A percentile compares a stretch with the other conserved stretches of the same genome.
phyloP scores from a whole-genome alignment of 2,329 filamentous ascomycete species.

The Ophiostoma perfectum region DNA sequence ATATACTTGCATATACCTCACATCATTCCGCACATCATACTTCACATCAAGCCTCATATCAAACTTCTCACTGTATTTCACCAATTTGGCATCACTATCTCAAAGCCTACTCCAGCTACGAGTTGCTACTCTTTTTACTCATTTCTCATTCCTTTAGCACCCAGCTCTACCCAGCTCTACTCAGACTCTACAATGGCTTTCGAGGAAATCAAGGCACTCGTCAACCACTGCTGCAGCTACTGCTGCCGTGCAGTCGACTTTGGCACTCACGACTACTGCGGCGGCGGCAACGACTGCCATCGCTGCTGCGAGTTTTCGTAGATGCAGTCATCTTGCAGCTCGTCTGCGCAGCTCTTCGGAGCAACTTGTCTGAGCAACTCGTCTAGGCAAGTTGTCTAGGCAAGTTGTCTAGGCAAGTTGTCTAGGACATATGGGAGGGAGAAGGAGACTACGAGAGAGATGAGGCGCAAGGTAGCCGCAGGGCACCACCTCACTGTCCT shows the following conservation, averaged over 20 bases:
- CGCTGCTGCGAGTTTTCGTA: conserved; percentile 34
- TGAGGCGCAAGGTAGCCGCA: too few relatives aligned
- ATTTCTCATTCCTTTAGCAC: neutral
- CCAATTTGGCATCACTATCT: neutral
- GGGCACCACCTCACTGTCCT: too few relatives aligned
- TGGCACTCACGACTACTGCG: conserved; percentile 48
- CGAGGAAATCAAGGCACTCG: conserved; percentile 41
- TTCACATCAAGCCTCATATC: neutral
- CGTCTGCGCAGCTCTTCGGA: too few relatives aligned
- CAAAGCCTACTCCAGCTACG: neutral
- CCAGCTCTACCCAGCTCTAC: neutral
- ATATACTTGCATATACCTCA: neutral
- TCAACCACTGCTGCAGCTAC: conserved; percentile 48
- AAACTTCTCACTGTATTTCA: neutral
- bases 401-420: neutral
- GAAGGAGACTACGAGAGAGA: too few relatives aligned
- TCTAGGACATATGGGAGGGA: too few relatives aligned
- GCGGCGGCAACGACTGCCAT: conserved; percentile 40
- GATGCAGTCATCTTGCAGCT: neutral
- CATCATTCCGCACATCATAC: neutral
- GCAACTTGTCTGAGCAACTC: neutral
- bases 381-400: neutral
- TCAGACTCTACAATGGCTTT: conserved; percentile 36
- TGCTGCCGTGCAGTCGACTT: conserved; percentile 49
- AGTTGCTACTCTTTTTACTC: neutral